Evolutionary conservation across 176 grass and related monocot species (phyloP), one percentile per base, ranked within the genome.

Genomic region (Avena insularis): DNA sequence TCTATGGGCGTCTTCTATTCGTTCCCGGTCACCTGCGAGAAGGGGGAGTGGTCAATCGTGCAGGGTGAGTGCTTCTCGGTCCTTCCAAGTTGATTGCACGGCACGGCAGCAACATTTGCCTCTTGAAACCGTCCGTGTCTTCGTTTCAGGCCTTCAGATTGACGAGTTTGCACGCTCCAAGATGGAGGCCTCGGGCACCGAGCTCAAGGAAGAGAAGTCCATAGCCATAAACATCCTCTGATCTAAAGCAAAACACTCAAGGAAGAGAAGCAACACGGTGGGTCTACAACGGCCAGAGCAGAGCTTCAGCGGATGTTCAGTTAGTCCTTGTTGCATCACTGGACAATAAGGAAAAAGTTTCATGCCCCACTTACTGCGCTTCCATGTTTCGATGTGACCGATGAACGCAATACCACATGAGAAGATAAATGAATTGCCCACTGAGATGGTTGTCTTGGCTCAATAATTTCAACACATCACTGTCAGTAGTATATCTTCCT

Each of bases 1-100:
- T 94, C 95, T 23, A 97, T 97, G 92, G 92, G 92, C 19, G 92
- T 93, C 33, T 84, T 91, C 87, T 97, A 88, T 43, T 94, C 90
- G 48, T 94, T 94, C 21, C 95, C 92, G 33, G 89, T 93, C 71
- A 91, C 84, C n/a, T 94, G 95, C 49, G 84, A 92, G 5, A 92
- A 92, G 65, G 88, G 88, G 29, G 88, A 94, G 75, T 97, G 92
- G 90, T 53, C 86, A 8, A 84, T 94, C 74, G 95, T 94, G 14
- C 78, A 94, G 66, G 95, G 95, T 97, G 85, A 74, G 84, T 20
- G 57, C 23, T 48, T 12, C 6, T 54, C 27, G 5, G 38, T 83
- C 58, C 55, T 53, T 10, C n/a, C 45, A 12, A 27, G 20, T 68
- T 50, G 16, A 23, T 78, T 2, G 31, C 65, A 36, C 36, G 27